These are phyloP conservation scores for Scytalidium lignicola DNA, from an alignment of 2,329 filamentous ascomycete species.

Conservation along the genomic window DNA sequence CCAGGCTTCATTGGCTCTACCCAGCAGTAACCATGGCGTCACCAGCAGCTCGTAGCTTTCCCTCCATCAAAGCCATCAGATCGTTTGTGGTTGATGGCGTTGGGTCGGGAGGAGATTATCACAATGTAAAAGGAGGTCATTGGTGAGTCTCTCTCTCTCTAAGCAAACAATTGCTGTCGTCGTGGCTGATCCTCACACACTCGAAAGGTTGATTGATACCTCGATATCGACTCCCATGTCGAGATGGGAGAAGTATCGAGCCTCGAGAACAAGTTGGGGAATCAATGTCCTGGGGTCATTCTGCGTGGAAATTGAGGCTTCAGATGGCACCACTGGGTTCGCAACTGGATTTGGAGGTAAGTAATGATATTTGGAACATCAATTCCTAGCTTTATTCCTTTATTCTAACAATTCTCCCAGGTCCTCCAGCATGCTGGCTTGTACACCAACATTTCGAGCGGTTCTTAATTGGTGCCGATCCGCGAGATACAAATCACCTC, in stretches of 20 bases:
- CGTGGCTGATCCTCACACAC: constrained; percentile 34
- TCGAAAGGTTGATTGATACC: constrained; percentile 78
- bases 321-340: constrained; percentile 88
- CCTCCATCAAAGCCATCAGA: constrained; percentile 69
- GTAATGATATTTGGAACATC: constrained; percentile 6
- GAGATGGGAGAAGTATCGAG: constrained; percentile 80
- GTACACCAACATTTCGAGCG: constrained; percentile 90
- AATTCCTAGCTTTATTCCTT: not conserved
- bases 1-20: not conserved
- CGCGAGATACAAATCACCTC: constrained; percentile 82
- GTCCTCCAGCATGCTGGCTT: constrained; percentile 89
- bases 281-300: constrained; percentile 95
- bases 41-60: constrained; percentile 43
- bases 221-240: constrained; percentile 92
- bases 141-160: constrained; percentile 51
- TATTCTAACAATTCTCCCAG: constrained; percentile 28
- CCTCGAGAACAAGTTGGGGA: constrained; percentile 86
- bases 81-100: constrained; percentile 68
- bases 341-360: constrained; percentile 85
- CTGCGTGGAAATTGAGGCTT: constrained; percentile 82
- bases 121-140: constrained; percentile 77
- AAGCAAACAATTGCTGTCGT: not conserved
- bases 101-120: constrained; percentile 71
- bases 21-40: constrained; percentile 17
- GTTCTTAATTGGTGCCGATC: constrained; percentile 84